Evolutionary conservation across 495 filamentous ascomycete genomes (phyloP).

Genomic region (Monascus purpureus): DNA sequence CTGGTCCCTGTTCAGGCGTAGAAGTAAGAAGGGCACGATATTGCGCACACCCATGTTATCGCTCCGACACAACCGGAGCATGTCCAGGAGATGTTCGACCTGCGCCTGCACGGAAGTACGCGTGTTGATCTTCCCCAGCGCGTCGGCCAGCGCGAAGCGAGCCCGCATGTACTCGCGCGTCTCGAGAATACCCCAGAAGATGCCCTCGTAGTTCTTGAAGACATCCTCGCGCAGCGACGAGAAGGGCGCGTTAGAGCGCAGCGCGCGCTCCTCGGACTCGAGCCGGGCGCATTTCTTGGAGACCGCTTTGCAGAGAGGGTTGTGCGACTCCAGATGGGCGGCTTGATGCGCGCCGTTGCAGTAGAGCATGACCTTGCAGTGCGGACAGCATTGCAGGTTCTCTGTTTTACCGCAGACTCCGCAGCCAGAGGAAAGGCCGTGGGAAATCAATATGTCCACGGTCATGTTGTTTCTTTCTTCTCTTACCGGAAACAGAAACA

Average conservation of each 20-base stretch:
- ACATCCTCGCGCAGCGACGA: too few species aligned
- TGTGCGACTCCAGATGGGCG: constrained; percentile 23
- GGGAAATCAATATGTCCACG: too few species aligned
- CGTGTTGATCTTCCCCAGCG: constrained; percentile 18
- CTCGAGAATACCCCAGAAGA: too few species aligned
- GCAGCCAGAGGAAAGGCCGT: too few species aligned
- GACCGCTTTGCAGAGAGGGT: constrained; percentile 25
- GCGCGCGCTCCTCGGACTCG: constrained; percentile 16
- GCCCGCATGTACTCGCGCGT: constrained; percentile 30
- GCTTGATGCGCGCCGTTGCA: constrained; percentile 32
- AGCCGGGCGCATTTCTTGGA: constrained; percentile 9
- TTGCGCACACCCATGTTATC: constrained; percentile 33
- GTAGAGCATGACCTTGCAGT: constrained; percentile 32
- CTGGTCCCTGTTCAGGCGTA: constrained; percentile 37
- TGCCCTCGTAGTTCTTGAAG: too few species aligned
- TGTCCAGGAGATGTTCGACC: constrained; percentile 19
- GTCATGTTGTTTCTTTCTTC: too few species aligned
- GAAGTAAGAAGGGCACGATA: constrained; percentile 23
- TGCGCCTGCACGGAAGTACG: constrained; percentile 20
- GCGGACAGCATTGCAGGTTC: constrained; percentile 18
- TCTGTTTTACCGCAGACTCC: too few species aligned
- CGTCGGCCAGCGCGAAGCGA: constrained; percentile 14
- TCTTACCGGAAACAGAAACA: too few species aligned
- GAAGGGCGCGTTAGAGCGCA: constrained; percentile 17
- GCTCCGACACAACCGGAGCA: constrained; percentile 23